phyloP scores from a whole-genome alignment of 495 filamentous ascomycete genomes.

The Neurospora sp. region DNA sequence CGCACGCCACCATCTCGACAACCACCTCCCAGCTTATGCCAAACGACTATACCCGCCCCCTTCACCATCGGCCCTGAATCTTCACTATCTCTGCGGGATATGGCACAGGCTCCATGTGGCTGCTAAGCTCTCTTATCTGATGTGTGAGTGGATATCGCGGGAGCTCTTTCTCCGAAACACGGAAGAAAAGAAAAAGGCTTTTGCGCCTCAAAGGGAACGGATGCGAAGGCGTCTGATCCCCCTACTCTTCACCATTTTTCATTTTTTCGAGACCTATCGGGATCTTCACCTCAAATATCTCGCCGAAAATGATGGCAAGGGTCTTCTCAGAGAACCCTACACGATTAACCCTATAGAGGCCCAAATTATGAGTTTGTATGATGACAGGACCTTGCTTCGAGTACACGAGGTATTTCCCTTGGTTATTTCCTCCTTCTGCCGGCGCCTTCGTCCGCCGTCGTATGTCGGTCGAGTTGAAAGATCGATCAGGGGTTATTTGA shows the following conservation, averaged over 20 bases:
- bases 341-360: slow-evolving; percentile 43
- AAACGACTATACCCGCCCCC: slow-evolving; percentile 41
- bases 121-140: slow-evolving; percentile 41
- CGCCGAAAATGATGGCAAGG: slow-evolving; percentile 28
- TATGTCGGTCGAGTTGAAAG: slow-evolving; percentile 47
- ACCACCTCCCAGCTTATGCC: slow-evolving; percentile 43
- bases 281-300: slow-evolving; percentile 44
- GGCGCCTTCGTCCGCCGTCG: slow-evolving; percentile 44
- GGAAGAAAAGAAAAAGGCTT: slow-evolving; percentile 36
- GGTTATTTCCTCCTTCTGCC: slow-evolving; percentile 44
- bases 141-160: slow-evolving; percentile 45
- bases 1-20: slow-evolving; percentile 43
- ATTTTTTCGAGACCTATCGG: slow-evolving; percentile 50
- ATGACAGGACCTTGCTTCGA: slow-evolving; percentile 42
- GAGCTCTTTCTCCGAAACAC: slow-evolving; percentile 45
- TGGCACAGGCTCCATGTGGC: slow-evolving; percentile 50
- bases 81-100: slow-evolving; percentile 47
- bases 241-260: slow-evolving; percentile 45
- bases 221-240: slow-evolving; percentile 48
- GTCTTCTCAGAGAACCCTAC: slow-evolving; percentile 28
- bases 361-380: slow-evolving; percentile 46
- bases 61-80: slow-evolving; percentile 30
- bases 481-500: slow-evolving; percentile 45
- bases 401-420: slow-evolving; percentile 47
- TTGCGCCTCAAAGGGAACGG: slow-evolving; percentile 42